Conservation (phyloP, 257 asterid species). For the Haberlea rhodopensis region DNA sequence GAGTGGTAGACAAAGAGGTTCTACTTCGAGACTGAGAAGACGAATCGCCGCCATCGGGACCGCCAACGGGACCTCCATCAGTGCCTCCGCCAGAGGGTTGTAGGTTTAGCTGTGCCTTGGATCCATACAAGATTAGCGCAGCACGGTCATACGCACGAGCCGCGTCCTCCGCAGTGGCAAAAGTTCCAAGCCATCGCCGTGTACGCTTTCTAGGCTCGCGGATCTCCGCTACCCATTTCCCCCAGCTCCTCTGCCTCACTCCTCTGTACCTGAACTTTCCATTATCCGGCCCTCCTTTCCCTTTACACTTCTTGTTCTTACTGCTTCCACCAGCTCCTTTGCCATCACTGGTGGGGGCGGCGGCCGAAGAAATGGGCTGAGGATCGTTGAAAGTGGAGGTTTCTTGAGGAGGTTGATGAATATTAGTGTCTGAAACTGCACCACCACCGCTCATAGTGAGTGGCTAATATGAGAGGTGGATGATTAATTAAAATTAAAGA, state of each 20-base stretch:
- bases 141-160: slow-evolving; percentile 99
- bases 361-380: slow-evolving; percentile 23
- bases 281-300: slow-evolving; percentile 91
- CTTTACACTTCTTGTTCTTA: slow-evolving; percentile 35
- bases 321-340: slow-evolving; percentile 3
- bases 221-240: slow-evolving; percentile 98
- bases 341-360: slow-evolving; percentile 10
- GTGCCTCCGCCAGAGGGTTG: slow-evolving; percentile 47
- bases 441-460: slow-evolving; percentile 62
- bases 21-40: slow-evolving; percentile 32
- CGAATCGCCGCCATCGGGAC: slow-evolving; percentile 3
- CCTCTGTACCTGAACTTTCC: slow-evolving; percentile 73
- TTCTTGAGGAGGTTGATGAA: slow-evolving; percentile 31
- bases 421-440: slow-evolving; percentile 34
- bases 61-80: not conserved
- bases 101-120: slow-evolving; percentile 74
- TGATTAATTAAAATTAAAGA: slow-evolving; percentile 24
- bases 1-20: slow-evolving; percentile 44
- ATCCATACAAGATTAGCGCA: slow-evolving; percentile 69
- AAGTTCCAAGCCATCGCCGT: slow-evolving; percentile 84
- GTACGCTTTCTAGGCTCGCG: slow-evolving; percentile 82
- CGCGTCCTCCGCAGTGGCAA: slow-evolving; percentile 92
- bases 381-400: slow-evolving; percentile 1
- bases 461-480: slow-evolving; percentile 35
- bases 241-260: slow-evolving; percentile 96